These are phyloP conservation scores for Adenanthera pavonina DNA, from an alignment of 306 rosid genomes.

Conservation along the genomic window DNA sequence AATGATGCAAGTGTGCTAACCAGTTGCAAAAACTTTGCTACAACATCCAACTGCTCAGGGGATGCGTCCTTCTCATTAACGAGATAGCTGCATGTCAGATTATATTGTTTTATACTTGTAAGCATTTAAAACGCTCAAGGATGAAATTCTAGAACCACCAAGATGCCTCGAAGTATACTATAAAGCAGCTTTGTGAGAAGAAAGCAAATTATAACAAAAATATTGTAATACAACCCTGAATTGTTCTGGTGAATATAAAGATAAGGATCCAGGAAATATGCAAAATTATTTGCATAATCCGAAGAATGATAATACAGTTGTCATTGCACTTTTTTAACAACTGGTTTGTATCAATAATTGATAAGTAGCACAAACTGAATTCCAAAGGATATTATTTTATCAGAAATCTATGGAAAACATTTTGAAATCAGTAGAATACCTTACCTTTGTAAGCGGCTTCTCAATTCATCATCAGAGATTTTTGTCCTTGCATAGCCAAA, in stretches of 20 bases:
- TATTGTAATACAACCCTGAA: conserved; percentile 25
- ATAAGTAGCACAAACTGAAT: conserved; percentile 25
- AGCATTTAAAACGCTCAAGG: conserved; percentile 25
- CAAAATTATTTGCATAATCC: conserved; percentile 21
- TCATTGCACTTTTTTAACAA: conserved; percentile 4
- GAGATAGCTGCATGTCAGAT: conserved; percentile 76
- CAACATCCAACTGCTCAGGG: conserved; percentile 51
- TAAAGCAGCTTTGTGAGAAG: conserved; percentile 5
- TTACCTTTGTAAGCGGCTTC: conserved; percentile 82
- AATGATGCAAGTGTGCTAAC: conserved; percentile 52
- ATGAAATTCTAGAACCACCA: conserved; percentile 6
- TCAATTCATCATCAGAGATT: conserved; percentile 80
- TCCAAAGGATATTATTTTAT: conserved; percentile 1
- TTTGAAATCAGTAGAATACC: conserved; percentile 24
- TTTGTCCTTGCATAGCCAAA: conserved; percentile 97
- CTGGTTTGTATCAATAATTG: conserved; percentile 13
- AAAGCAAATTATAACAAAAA: conserved; percentile 15
- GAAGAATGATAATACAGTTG: conserved; percentile 17
- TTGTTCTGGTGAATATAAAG: conserved; percentile 27
- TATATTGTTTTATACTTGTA: conserved; percentile 24
- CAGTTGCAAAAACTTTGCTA: conserved; percentile 80
- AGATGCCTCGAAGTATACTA: conserved; percentile 16
- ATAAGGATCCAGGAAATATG: conserved; percentile 19
- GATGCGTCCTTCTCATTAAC: conserved; percentile 58
- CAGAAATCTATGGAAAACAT: background rate